Percentiles rank a stretch among this genome's conserved stretches.
Evolutionary conservation across 2,329 filamentous ascomycete genomes (phyloP).

Genomic region (Aureobasidium sp.): DNA sequence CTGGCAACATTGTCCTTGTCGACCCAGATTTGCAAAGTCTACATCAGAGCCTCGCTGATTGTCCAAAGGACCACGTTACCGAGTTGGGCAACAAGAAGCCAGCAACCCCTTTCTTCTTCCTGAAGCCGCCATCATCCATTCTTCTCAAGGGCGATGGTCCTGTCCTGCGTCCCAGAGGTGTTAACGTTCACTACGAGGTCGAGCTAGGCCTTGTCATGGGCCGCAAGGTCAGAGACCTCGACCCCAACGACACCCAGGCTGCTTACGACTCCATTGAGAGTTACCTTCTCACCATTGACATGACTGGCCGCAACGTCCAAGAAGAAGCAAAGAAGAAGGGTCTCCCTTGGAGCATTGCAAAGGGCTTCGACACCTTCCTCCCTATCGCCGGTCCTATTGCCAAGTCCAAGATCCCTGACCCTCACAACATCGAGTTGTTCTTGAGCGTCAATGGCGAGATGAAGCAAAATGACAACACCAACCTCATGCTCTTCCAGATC

Average conservation of each 20-base stretch:
- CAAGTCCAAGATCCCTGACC: constrained; percentile 73
- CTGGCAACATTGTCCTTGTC: not conserved
- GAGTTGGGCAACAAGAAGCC: constrained; percentile 62
- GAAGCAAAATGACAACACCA: constrained; percentile 80
- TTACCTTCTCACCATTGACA: constrained; percentile 89
- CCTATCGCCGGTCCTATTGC: constrained; percentile 75
- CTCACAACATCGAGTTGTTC: constrained; percentile 80
- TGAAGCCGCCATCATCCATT: constrained; percentile 86
- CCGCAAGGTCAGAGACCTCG: constrained; percentile 67
- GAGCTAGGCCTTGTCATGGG: constrained; percentile 87
- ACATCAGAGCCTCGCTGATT: not conserved
- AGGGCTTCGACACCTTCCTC: constrained; percentile 96
- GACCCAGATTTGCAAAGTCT: not conserved
- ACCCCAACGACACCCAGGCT: constrained; percentile 63
- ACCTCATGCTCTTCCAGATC: constrained; percentile 88
- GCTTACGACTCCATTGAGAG: constrained; percentile 76
- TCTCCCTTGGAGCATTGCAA: constrained; percentile 90
- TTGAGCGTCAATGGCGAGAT: constrained; percentile 72
- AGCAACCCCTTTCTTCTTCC: constrained; percentile 97
- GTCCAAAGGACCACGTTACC: constrained; percentile 67
- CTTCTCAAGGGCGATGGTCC: constrained; percentile 70
- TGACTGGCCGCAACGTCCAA: constrained; percentile 93
- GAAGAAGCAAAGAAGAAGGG: constrained; percentile 96
- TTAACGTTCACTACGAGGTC: constrained; percentile 88
- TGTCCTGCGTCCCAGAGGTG: constrained; percentile 71